phyloP scores from a whole-genome alignment of 2,329 filamentous ascomycete species.

The Atkinsonella texensis region DNA sequence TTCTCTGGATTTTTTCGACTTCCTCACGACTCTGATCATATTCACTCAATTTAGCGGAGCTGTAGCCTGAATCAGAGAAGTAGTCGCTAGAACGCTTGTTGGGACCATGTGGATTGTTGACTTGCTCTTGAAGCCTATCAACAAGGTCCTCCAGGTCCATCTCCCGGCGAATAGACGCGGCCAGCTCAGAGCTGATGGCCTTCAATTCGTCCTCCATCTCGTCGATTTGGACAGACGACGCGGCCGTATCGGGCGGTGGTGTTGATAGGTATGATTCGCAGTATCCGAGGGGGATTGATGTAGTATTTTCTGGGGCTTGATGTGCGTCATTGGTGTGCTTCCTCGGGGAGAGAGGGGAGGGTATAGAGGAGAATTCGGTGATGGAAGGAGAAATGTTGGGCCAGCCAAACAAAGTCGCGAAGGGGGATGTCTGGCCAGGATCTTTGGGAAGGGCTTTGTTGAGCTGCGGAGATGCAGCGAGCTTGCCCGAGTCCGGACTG shows the following conservation, averaged over 20 bases:
- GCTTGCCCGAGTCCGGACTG: slow-evolving; percentile 17
- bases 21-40: slow-evolving; percentile 54
- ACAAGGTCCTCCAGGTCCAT: slow-evolving; percentile 95
- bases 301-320: slow-evolving; percentile 9
- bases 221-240: slow-evolving; percentile 48
- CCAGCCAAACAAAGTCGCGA: slow-evolving; percentile 45
- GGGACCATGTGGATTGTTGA: slow-evolving; percentile 40
- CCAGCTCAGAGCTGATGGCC: slow-evolving; percentile 85
- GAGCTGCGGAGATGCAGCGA: slow-evolving; percentile 25
- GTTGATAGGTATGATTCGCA: slow-evolving; percentile 40
- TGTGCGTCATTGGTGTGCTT: slow-evolving; percentile 23
- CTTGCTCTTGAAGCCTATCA: slow-evolving; percentile 74
- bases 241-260: slow-evolving; percentile 27
- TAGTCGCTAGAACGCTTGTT: slow-evolving; percentile 87
- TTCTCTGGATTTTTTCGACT: slow-evolving; percentile 69
- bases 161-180: slow-evolving; percentile 83
- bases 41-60: slow-evolving; percentile 67
- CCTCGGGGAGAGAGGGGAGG: slow-evolving; percentile 37
- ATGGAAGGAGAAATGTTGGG: slow-evolving; percentile 31
- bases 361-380: slow-evolving; percentile 41
- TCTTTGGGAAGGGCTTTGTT: slow-evolving; percentile 46
- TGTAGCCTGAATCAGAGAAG: slow-evolving; percentile 90
- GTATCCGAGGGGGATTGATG: slow-evolving; percentile 34
- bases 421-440: slow-evolving; percentile 33
- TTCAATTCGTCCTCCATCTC: slow-evolving; percentile 92